Conservation (phyloP, 495 filamentous ascomycete genomes). For the Recurvomyces mirabilis region DNA sequence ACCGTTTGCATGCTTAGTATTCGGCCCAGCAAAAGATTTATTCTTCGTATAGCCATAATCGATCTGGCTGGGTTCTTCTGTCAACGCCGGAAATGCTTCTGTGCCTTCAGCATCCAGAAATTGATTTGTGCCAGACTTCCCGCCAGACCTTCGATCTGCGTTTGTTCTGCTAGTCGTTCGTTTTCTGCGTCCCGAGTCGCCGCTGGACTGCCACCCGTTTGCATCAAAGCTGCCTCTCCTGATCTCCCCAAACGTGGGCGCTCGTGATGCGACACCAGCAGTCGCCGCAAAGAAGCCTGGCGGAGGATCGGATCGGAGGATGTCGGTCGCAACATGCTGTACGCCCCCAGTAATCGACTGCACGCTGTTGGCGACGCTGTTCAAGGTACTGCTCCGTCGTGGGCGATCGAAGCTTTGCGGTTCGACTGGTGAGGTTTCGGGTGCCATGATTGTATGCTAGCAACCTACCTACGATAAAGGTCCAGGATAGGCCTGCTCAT, state of each 20-base stretch:
- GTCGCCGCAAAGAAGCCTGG: conserved; percentile 45
- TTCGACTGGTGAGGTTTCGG: not conserved
- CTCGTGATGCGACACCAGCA: conserved; percentile 31
- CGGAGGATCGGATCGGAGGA: conserved; percentile 29
- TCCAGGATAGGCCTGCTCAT: no score
- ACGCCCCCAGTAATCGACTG: not conserved
- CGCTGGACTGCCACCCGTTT: conserved; percentile 32
- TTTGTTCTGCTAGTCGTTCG: conserved; percentile 15
- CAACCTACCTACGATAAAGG: no score
- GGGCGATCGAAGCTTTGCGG: not conserved
- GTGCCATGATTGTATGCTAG: not conserved
- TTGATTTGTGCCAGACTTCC: conserved; percentile 18
- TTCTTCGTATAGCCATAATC: not conserved
- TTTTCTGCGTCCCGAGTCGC: conserved; percentile 18
- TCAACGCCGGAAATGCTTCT: conserved; percentile 21
- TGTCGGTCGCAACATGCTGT: not conserved
- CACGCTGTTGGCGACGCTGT: not conserved
- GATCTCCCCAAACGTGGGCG: conserved; percentile 36
- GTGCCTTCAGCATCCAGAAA: conserved; percentile 10
- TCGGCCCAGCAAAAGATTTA: not conserved
- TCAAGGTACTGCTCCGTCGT: not conserved
- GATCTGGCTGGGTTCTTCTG: conserved; percentile 11
- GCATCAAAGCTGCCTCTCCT: conserved; percentile 31
- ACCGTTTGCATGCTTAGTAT: not conserved
- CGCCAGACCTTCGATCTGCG: not conserved